Conservation (phyloP, 1,139 yeast genomes). For the Yamadazyma kanchanaburiensis region DNA sequence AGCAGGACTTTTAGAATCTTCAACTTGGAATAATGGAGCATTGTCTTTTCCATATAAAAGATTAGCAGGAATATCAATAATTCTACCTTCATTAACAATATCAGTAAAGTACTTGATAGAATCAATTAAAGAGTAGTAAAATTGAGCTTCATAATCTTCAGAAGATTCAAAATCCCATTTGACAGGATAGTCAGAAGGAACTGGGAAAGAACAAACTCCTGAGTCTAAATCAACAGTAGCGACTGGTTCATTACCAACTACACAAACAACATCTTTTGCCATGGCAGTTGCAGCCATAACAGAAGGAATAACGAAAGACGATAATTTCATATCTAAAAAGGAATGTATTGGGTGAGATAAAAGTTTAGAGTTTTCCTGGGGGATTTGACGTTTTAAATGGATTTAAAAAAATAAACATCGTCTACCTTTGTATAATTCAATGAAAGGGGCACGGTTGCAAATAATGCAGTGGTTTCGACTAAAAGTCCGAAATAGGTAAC, state of each 20-base stretch:
- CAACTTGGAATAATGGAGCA: slow-evolving; percentile 25
- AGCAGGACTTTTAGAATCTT: slow-evolving; percentile 22
- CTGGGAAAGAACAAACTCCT: slow-evolving; percentile 37
- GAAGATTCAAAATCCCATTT: slow-evolving; percentile 23
- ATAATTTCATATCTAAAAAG: slow-evolving; percentile 11
- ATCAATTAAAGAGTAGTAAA: slow-evolving; percentile 30
- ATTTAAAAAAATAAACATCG: slow-evolving; percentile 5
- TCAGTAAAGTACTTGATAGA: slow-evolving; percentile 29
- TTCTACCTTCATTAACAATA: slow-evolving; percentile 32
- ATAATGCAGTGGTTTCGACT: no score
- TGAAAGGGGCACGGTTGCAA: slow-evolving; percentile 1
- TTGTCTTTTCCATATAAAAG: slow-evolving; percentile 22
- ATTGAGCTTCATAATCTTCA: slow-evolving; percentile 33
- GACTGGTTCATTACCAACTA: slow-evolving; percentile 27
- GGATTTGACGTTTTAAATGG: slow-evolving; percentile 4
- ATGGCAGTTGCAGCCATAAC: slow-evolving; percentile 10
- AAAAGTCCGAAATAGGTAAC: no score
- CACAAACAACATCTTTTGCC: slow-evolving; percentile 30
- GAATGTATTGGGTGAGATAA: slow-evolving; percentile 8
- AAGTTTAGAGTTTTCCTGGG: no score
- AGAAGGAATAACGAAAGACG: slow-evolving; percentile 12
- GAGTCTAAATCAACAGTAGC: slow-evolving; percentile 41
- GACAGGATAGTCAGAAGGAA: slow-evolving; percentile 28
- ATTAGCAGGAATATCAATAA: slow-evolving; percentile 31
- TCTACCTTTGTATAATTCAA: no score